A percentile compares a stretch with the other conserved stretches of the same genome.
phyloP scores from a whole-genome alignment of 2,329 filamentous ascomycete genomes.

The Pseudopyricularia javanii region DNA sequence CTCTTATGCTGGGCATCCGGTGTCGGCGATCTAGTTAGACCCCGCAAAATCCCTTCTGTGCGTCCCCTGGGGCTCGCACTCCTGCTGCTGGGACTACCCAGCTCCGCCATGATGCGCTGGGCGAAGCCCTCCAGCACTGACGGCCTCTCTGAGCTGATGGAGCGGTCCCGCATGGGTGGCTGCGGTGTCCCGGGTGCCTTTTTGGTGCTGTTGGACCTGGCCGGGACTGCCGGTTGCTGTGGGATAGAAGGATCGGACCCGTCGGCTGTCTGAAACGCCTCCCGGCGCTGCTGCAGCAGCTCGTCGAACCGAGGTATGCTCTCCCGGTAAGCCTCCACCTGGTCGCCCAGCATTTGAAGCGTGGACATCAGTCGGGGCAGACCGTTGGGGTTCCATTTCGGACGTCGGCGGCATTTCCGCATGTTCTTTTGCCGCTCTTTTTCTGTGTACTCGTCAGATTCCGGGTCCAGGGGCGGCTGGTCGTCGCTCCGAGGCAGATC shows the following conservation, averaged over 20 bases:
- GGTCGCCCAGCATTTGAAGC: conserved; percentile 47
- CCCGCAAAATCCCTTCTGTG: conserved; percentile 22
- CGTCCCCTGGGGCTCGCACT: conserved; percentile 36
- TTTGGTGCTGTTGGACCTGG: conserved; percentile 7
- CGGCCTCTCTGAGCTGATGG: conserved; percentile 31
- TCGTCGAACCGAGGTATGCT: conserved; percentile 63
- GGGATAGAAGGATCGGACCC: conserved; percentile 19
- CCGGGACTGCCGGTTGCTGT: conserved; percentile 5
- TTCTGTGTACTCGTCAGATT: conserved; percentile 25
- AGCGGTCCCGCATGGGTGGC: conserved; percentile 18
- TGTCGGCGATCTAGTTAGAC: conserved; percentile 10
- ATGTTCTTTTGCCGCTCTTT: conserved; percentile 32
- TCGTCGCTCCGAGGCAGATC: conserved; percentile 7
- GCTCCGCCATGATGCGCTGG: conserved; percentile 48
- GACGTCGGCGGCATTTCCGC: conserved; percentile 37
- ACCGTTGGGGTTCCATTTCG: conserved; percentile 36
- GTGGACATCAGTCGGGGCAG: conserved; percentile 42
- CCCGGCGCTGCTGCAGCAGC: conserved; percentile 51
- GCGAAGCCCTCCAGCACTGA: conserved; percentile 49
- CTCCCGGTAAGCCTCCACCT: conserved; percentile 48
- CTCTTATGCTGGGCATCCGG: neutral
- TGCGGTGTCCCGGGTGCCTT: conserved; percentile 4
- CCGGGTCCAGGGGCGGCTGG: conserved; percentile 25
- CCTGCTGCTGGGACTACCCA: conserved; percentile 37
- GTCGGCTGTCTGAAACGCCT: conserved; percentile 51